Base-by-base conservation (phyloP, 176 grass and related monocot genomes). In the Juncus effusus region DNA sequence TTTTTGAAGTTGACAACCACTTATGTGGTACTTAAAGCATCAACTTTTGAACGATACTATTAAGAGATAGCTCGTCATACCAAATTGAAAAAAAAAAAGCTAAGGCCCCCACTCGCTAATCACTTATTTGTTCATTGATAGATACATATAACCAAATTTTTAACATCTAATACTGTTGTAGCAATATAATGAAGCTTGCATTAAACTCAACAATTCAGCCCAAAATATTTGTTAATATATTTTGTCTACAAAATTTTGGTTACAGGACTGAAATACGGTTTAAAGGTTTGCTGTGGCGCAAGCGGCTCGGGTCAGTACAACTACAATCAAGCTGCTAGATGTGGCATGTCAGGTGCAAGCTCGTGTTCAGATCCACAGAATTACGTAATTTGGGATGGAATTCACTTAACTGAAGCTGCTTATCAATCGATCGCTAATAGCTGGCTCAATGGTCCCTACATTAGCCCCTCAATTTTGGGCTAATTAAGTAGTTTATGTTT, bases 301-400 rank as follows among this genome's bases (percentile, higher is more conserved):
- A 66, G 77, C 16, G 84, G 88, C 3, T 63, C 83, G 15, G 60
- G 83, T 4, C 66, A 72, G 13, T 87, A 91, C 77, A 87, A 87
- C 78, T 91, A 91, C 70, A 85, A 90, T 60, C 85, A 85, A 50
- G 0, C 54, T 0, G 66, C 75, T 39, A 85, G 75, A 53, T 95
- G 86, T 56, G 83, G 83, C 15, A 78, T 77, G 65, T 12, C 72
- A 0, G 80, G 83, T 12, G 53, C 76, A 36, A 87, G 62, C 38
- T 59, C 78, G 3, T 90, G 90, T 36, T 4, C 6, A 0, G 78
- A 90, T 42, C 83, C 86, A 1, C 60, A 64, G 3, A 87, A 85
- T 19, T 84, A 95, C 51, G 49, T 90, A 59, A 80, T 63, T 52
- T 95, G 86, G 83, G 86, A 95, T 16, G 90, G 90, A 10, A 84